phyloP scores from a whole-genome alignment of 106 monocot species.

The Phalaenopsis equestris region DNA sequence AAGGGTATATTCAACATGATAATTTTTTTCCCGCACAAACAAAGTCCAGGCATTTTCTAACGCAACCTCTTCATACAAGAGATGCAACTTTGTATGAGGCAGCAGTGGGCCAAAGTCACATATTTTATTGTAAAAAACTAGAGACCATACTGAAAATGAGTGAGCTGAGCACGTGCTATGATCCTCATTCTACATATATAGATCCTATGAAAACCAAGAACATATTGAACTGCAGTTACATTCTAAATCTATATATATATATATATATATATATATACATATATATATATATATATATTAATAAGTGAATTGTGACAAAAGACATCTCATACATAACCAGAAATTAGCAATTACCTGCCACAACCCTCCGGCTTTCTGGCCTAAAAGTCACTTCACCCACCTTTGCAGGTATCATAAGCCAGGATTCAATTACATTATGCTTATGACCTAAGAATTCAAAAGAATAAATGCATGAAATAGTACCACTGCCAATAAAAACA shows the following conservation, averaged over 20 bases:
- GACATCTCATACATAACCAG: background rate
- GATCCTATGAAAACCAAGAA: background rate
- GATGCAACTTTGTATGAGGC: background rate
- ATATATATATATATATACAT: too few relatives aligned
- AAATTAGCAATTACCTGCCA: conserved; percentile 27
- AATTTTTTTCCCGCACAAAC: background rate
- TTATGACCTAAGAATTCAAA: conserved; percentile 29
- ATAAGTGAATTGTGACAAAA: background rate
- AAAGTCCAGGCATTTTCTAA: background rate
- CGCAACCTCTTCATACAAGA: background rate
- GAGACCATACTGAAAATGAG: background rate
- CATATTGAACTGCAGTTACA: background rate
- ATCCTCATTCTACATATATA: background rate
- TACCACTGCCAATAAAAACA: background rate
- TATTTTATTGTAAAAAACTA: background rate
- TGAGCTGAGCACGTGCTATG: background rate
- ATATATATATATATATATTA: too few relatives aligned
- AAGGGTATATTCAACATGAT: background rate
- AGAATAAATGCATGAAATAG: background rate
- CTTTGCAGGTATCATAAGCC: conserved; percentile 44
- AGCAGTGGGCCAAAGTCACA: background rate
- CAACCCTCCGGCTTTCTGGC: conserved; percentile 3
- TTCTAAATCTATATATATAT: background rate
- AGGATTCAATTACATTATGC: conserved; percentile 50
- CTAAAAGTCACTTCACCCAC: conserved; percentile 8